Evolutionary conservation across 257 asterid genomes (phyloP).

Genomic region (Forsythia suspensa): DNA sequence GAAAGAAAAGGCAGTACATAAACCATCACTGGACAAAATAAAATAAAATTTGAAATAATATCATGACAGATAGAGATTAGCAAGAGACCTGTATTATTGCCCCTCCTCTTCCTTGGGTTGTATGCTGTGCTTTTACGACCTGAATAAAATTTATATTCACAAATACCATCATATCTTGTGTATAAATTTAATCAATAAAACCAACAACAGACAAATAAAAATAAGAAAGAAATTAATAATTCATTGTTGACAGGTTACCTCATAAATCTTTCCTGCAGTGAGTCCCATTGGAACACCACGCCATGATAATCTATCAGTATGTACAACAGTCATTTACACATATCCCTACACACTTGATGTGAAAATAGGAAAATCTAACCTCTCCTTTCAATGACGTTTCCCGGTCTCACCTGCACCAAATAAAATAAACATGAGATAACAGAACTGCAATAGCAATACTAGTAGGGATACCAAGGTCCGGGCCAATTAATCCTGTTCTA

Average conservation of each 20-base stretch:
- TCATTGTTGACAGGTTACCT: conserved; percentile 50
- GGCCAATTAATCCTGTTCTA: neutral
- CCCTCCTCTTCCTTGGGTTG: conserved; percentile 96
- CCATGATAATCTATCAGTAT: conserved; percentile 26
- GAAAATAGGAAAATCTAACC: conserved; percentile 47
- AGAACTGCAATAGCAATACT: conserved; percentile 10
- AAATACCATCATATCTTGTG: conserved; percentile 10
- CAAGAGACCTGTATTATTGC: conserved; percentile 88
- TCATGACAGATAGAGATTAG: conserved; percentile 11
- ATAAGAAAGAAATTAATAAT: neutral
- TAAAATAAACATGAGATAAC: conserved; percentile 17
- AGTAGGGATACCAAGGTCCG: conserved; percentile 2
- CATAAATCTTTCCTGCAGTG: conserved; percentile 73
- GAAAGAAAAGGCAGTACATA: neutral
- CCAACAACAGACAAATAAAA: neutral
- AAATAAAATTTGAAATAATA: conserved; percentile 7
- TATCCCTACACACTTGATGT: conserved; percentile 14
- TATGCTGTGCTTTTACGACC: conserved; percentile 91
- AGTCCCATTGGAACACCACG: conserved; percentile 31
- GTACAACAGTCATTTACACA: neutral
- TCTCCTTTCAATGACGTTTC: conserved; percentile 84
- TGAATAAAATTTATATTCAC: conserved; percentile 28
- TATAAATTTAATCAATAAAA: neutral
- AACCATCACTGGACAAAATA: neutral
- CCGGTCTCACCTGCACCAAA: conserved; percentile 76